Evolutionary conservation across 2,329 filamentous ascomycete genomes (phyloP).

Genomic region (Meredithiella fracta): DNA sequence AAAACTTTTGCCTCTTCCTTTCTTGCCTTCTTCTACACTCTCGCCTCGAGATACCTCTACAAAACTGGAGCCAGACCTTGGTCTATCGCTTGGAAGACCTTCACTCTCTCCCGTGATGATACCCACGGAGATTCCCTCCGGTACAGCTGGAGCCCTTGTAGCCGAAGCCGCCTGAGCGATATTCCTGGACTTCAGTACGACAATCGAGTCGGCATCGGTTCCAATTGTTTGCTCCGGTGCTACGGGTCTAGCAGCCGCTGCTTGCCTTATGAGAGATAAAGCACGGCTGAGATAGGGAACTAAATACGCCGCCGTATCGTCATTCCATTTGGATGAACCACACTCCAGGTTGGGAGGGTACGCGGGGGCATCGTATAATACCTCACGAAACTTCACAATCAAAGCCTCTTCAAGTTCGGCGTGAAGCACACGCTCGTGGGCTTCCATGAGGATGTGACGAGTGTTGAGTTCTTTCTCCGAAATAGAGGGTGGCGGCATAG

Average conservation of each 20-base stretch:
- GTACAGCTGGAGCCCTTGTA: background rate
- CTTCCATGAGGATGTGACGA: background rate
- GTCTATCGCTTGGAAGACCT: background rate
- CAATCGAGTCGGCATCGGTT: background rate
- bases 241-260: background rate
- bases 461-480: background rate
- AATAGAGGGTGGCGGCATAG: background rate
- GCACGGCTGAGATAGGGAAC: slow-evolving; percentile 33
- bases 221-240: background rate
- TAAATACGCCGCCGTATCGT: slow-evolving; percentile 30
- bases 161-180: background rate
- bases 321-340: slow-evolving; percentile 13
- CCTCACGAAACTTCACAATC: background rate
- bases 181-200: background rate
- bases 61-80: background rate
- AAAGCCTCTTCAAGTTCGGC: no score
- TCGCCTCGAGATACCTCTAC: slow-evolving; percentile 1
- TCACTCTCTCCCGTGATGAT: background rate
- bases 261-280: slow-evolving; percentile 27
- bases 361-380: background rate
- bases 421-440: background rate
- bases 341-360: background rate
- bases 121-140: background rate
- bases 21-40: background rate
- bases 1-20: background rate